Percentiles rank a stretch among this genome's conserved stretches.
These are phyloP conservation scores for Farysia itapuensis DNA, from an alignment of 1,284 basidiomycete genomes.

Conservation along the genomic window DNA sequence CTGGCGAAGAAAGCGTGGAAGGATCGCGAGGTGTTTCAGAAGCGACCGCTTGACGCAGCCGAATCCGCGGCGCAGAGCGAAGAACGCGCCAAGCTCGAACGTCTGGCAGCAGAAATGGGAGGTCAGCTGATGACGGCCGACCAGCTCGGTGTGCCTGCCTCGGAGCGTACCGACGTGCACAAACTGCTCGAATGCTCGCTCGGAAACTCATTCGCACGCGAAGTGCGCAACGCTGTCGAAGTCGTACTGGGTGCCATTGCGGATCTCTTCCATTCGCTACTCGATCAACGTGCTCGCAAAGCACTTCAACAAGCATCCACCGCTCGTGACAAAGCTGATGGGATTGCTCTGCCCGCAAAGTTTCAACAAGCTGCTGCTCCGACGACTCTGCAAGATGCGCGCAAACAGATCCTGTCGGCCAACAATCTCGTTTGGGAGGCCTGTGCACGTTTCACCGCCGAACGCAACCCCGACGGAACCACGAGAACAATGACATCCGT, in stretches of 20 bases:
- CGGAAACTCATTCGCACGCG: conserved; percentile 37
- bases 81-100: conserved; percentile 26
- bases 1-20: conserved; percentile 48
- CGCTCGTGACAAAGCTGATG: conserved; percentile 28
- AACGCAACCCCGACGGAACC: conserved; percentile 19
- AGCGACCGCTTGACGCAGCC: conserved; percentile 4
- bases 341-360: conserved; percentile 10
- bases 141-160: conserved; percentile 25
- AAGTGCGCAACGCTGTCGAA: conserved; percentile 29
- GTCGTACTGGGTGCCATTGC: conserved; percentile 39
- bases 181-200: conserved; percentile 33
- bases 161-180: conserved; percentile 13
- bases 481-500: conserved; percentile 24
- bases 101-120: conserved; percentile 37
- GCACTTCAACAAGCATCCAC: conserved; percentile 33
- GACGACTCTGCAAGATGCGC: conserved; percentile 9
- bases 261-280: conserved; percentile 45
- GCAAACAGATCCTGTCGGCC: conserved; percentile 22
- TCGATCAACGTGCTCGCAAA: conserved; percentile 35
- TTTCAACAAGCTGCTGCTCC: conserved; percentile 19
- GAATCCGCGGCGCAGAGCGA: conserved; percentile 15
- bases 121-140: conserved; percentile 41
- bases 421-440: conserved; percentile 43
- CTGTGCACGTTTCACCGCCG: conserved; percentile 31
- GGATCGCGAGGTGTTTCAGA: conserved; percentile 33